Percentiles rank a stretch among this genome's conserved stretches.
Evolutionary conservation across 2,329 filamentous ascomycete species (phyloP).

Genomic region (Aspergillus tamarii): DNA sequence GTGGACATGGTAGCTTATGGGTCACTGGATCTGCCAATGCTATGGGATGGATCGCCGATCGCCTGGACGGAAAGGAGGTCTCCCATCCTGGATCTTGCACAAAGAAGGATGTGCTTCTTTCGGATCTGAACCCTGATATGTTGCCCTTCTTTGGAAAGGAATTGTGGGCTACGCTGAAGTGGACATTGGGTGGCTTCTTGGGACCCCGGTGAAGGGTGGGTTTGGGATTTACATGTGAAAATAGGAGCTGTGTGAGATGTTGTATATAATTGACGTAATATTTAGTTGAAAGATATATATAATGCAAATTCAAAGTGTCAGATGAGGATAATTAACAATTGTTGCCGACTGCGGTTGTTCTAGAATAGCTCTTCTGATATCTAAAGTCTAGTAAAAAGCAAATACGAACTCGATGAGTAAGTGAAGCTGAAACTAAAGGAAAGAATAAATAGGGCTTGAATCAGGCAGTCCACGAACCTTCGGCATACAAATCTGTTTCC

Average conservation of each 20-base stretch:
- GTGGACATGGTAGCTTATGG: neutral
- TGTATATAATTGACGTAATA: neutral
- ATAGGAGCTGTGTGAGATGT: neutral
- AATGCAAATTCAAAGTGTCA: no score
- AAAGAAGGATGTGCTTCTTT: neutral
- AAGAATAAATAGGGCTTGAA: no score
- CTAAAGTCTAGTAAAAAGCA: no score
- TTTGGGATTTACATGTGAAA: fast-evolving
- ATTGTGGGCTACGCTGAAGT: neutral
- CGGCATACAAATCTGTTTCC: no score
- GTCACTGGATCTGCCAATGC: slow-evolving; percentile 1
- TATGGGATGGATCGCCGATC: slow-evolving; percentile 1
- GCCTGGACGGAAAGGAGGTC: neutral
- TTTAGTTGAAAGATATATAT: neutral
- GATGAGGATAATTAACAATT: no score
- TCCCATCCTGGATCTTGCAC: neutral
- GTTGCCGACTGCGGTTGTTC: no score
- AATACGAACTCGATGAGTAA: no score
- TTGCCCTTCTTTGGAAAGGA: neutral
- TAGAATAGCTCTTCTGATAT: no score
- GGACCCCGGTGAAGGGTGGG: neutral
- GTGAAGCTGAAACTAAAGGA: no score
- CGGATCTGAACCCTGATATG: neutral
- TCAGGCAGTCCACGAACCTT: no score
- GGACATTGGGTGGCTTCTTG: neutral